Conservation (phyloP, 129 eudicot species). For the Ambrosia trifida region DNA sequence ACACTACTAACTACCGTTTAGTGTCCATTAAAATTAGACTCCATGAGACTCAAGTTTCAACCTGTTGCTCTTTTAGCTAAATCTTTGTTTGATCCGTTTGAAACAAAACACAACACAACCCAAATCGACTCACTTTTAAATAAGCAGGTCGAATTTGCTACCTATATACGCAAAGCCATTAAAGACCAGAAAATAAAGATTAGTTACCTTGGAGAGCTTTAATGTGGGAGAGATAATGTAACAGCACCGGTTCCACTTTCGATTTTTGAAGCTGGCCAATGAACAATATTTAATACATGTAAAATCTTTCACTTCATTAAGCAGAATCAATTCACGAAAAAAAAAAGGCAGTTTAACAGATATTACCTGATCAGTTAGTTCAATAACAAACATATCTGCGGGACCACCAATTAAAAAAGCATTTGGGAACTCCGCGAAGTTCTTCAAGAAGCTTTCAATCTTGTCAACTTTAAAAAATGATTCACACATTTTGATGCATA, state of each 20-base stretch:
- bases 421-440: slow-evolving; percentile 74
- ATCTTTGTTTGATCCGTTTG: not conserved
- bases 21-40: not conserved
- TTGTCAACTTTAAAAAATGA: slow-evolving; percentile 48
- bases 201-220: slow-evolving; percentile 61
- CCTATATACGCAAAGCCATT: not conserved
- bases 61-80: too few species aligned
- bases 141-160: not conserved
- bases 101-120: not conserved
- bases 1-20: not conserved
- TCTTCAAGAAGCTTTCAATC: slow-evolving; percentile 61
- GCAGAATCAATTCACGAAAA: slow-evolving; percentile 5
- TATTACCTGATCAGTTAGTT: slow-evolving; percentile 82
- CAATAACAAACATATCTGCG: slow-evolving; percentile 72
- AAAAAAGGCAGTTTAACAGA: slow-evolving; percentile 2
- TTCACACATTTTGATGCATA: not conserved
- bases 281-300: not conserved
- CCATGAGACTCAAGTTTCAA: too few species aligned
- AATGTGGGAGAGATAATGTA: slow-evolving; percentile 77
- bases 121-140: slow-evolving; percentile 1
- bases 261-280: slow-evolving; percentile 69
- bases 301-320: not conserved
- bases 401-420: slow-evolving; percentile 83
- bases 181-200: not conserved
- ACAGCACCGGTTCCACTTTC: slow-evolving; percentile 94